Conservation (phyloP, 2,329 filamentous ascomycete genomes). For the Cladosporium sp. region DNA sequence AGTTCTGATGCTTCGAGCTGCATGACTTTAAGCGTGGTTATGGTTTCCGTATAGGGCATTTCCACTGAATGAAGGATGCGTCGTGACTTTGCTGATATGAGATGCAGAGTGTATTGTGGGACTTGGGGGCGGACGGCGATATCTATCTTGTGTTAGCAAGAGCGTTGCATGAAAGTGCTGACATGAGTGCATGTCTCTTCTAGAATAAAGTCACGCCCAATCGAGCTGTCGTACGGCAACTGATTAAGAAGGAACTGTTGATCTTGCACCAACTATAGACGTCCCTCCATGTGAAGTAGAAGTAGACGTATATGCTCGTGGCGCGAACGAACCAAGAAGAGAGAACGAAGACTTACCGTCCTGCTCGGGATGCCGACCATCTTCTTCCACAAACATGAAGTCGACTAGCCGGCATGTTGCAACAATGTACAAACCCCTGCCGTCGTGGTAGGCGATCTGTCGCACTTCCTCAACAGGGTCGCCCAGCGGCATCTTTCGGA, state of each 20-base stretch:
- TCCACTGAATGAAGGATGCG: conserved; percentile 68
- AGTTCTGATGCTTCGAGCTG: conserved; percentile 86
- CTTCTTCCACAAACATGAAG: conserved; percentile 81
- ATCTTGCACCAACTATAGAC: conserved; percentile 26
- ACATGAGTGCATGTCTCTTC: conserved; percentile 13
- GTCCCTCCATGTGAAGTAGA: conserved; percentile 18
- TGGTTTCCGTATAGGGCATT: conserved; percentile 67
- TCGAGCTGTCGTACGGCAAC: not conserved
- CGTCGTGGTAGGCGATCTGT: conserved; percentile 68
- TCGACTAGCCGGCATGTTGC: conserved; percentile 61
- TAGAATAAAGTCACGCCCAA: conserved; percentile 10
- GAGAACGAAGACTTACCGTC: conserved; percentile 45
- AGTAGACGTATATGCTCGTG: conserved; percentile 24
- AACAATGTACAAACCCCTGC: conserved; percentile 68
- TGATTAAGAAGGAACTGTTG: not conserved
- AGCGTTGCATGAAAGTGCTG: not conserved
- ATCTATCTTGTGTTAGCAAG: conserved; percentile 31
- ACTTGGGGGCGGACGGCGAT: conserved; percentile 58
- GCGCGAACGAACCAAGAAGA: conserved; percentile 7
- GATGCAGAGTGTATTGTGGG: conserved; percentile 66
- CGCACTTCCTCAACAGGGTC: conserved; percentile 55
- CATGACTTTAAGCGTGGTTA: conserved; percentile 76
- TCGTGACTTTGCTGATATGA: conserved; percentile 73
- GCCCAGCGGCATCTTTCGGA: conserved; percentile 63
- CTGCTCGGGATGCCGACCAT: conserved; percentile 74